Evolutionary conservation across 768 basidiomycete species (phyloP).

Genomic region (Trametes sanguinea): DNA sequence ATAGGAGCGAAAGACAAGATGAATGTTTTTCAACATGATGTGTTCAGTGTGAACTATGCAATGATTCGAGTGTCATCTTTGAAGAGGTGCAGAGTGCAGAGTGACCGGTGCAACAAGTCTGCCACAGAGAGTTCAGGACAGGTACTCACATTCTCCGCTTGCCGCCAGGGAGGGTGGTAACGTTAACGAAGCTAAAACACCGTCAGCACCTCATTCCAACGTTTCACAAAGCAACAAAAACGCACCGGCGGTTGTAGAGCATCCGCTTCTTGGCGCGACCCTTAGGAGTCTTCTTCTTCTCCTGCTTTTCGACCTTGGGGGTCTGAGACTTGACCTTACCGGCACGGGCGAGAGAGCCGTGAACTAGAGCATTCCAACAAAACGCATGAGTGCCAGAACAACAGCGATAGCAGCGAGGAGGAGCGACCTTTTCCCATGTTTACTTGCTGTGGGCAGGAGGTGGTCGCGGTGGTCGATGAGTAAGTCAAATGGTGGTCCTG

Average conservation of each 20-base stretch:
- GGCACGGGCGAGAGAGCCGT: slow-evolving; percentile 99
- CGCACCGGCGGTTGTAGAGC: slow-evolving; percentile 90
- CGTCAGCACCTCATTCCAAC: slow-evolving; percentile 7
- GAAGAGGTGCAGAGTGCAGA: slow-evolving; percentile 19
- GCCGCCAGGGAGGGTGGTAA: slow-evolving; percentile 86
- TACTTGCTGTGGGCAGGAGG: slow-evolving; percentile 55
- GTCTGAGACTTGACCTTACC: slow-evolving; percentile 99
- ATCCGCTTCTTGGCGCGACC: slow-evolving; percentile 98
- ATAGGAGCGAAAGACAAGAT: slow-evolving; percentile 99
- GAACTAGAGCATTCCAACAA: slow-evolving; percentile 54
- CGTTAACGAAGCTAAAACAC: slow-evolving; percentile 79
- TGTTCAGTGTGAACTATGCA: slow-evolving; percentile 99
- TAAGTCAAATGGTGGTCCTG: slow-evolving; percentile 29
- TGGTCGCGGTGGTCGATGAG: slow-evolving; percentile 30
- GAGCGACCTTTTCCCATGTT: slow-evolving; percentile 71
- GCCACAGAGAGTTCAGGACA: slow-evolving; percentile 4
- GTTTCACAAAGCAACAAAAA: slow-evolving; percentile 23
- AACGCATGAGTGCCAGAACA: slow-evolving; percentile 13
- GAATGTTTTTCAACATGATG: slow-evolving; percentile 77
- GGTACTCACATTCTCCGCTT: slow-evolving; percentile 93
- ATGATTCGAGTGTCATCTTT: slow-evolving; percentile 61
- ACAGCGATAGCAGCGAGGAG: slow-evolving; percentile 1
- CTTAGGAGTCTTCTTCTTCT: slow-evolving; percentile 98
- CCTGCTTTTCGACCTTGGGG: slow-evolving; percentile 97
- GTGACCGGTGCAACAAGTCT: not conserved